Evolutionary conservation across 2,329 filamentous ascomycete genomes (phyloP), one percentile per base, ranked within the genome.

Genomic region (Calonectria fujianensis): DNA sequence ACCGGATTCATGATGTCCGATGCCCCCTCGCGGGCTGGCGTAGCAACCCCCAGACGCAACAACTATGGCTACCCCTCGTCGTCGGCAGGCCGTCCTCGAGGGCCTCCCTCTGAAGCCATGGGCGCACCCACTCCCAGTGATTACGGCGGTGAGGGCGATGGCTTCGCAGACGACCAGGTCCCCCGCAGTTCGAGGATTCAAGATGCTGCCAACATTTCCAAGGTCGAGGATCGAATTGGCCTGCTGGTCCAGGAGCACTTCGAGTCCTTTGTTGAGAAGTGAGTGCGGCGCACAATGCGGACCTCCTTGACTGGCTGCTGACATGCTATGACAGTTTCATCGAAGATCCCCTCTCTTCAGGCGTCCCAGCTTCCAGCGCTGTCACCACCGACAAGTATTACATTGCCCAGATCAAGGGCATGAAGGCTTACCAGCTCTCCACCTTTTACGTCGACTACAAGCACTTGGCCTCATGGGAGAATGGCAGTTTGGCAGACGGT

Each of bases 371-470:
- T 4, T 94, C 94, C 20, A 95, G 93, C 82, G 92, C 93, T 35
- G 89, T 92, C 59, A 93, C 92, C 5, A 95, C 94, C 32, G 93
- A 96, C 86, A 95, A 94, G 83, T 96, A 96, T 87, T 97, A 97
- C 84, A 89, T 97, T 73, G 94, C 94, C 65, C 95, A 96, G 85
- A 95, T 97, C 79, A 93, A 94, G 81, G 93, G 93, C 75, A 92
- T 97, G 89, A 90, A 91, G 73, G 90, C 90, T 29, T 94, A 94
- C 83, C 89, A 92, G 77, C 90, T 96, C n/a, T 96, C 95, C 1
- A 97, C 95, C 8, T 92, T 97, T 73, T 97, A 97, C 83, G 91
- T 97, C 82, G 95, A 97, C 86, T 97, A 93, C 86, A 95, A 93
- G 78, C 97, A 99, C 84, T 88, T 99, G 37, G 91, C 93, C 72